A percentile compares a stretch with the other conserved stretches of the same genome.
Evolutionary conservation across 345 rosid species (phyloP).

Genomic region (sweet orange (Citrus sinensis)): DVS_A1.0 CM039162.1:9398501-9399000

Average conservation of each 20-base stretch:
- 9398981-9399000: no score
- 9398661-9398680: background rate
- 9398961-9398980: no score
- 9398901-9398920: no score
- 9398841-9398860: no score
- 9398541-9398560: no score
- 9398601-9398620: constrained; percentile 5
- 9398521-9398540: background rate
- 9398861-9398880: no score
- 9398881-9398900: no score
- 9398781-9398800: background rate
- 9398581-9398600: background rate
- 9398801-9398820: background rate
- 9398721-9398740: background rate
- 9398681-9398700: background rate
- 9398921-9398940: no score
- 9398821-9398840: no score
- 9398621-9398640: background rate
- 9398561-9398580: no score
- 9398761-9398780: background rate
- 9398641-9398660: background rate
- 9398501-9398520: background rate
- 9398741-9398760: background rate
- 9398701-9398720: background rate
- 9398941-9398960: no score